phyloP scores from a whole-genome alignment of 1,284 basidiomycete species.

The Bondarzewia mesenterica region DNA sequence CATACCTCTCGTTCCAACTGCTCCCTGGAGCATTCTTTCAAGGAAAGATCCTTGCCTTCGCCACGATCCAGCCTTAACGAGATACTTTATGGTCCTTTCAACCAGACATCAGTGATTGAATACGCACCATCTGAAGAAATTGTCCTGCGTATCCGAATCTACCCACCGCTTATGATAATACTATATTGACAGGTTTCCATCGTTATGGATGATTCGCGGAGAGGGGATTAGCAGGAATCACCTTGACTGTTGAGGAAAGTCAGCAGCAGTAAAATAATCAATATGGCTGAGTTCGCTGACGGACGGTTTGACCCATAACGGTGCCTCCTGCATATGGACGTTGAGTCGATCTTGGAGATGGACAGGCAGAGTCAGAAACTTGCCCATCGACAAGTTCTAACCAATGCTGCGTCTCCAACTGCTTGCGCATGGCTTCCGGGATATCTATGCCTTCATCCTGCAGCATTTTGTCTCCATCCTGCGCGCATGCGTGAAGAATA shows the following conservation, averaged over 20 bases:
- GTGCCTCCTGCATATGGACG: slow-evolving; percentile 39
- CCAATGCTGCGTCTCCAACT: slow-evolving; percentile 55
- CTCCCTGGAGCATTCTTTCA: slow-evolving; percentile 60
- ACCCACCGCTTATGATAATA: slow-evolving; percentile 61
- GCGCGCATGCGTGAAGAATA: neutral
- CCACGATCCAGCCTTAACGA: slow-evolving; percentile 61
- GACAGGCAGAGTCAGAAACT: slow-evolving; percentile 8
- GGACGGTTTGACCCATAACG: slow-evolving; percentile 59
- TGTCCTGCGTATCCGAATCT: slow-evolving; percentile 53
- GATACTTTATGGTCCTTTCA: neutral
- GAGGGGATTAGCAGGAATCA: no score
- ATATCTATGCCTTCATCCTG: slow-evolving; percentile 20
- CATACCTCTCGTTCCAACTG: slow-evolving; percentile 59
- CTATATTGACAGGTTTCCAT: slow-evolving; percentile 26
- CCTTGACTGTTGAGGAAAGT: slow-evolving; percentile 30
- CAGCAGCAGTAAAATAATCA: slow-evolving; percentile 4
- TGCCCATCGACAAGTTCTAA: slow-evolving; percentile 59
- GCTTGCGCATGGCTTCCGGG: slow-evolving; percentile 31
- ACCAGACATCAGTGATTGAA: slow-evolving; percentile 3
- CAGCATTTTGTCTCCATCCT: slow-evolving; percentile 33
- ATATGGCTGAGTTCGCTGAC: neutral
- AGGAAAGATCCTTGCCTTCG: slow-evolving; percentile 53
- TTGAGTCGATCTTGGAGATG: neutral
- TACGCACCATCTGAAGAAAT: slow-evolving; percentile 62
- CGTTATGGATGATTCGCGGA: no score